Evolutionary conservation across 805 yeast species (phyloP).

Genomic region (Jamesozyma spencerorum): DNA sequence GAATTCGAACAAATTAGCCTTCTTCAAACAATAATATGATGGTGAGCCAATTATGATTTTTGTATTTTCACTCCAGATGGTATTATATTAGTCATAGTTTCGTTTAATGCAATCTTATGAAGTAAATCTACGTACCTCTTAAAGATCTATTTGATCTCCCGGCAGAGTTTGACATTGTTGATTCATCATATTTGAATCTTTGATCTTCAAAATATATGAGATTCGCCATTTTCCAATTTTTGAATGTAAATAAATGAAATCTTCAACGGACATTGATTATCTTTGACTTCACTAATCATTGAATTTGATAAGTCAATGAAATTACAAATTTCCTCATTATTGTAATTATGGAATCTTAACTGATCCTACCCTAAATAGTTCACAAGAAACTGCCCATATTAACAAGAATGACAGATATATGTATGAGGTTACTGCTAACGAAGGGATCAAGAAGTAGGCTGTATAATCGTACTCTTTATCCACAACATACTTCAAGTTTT

Average conservation of each 20-base stretch:
- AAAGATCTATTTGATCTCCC: slow-evolving; percentile 8
- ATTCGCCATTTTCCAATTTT: slow-evolving; percentile 19
- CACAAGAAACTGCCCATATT: no score
- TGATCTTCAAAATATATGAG: slow-evolving; percentile 19
- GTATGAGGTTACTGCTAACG: no score
- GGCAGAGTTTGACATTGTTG: slow-evolving; percentile 10
- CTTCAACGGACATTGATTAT: slow-evolving; percentile 7
- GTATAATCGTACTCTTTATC: no score
- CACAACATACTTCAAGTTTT: no score
- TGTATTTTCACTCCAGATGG: slow-evolving; percentile 17
- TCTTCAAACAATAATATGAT: no score
- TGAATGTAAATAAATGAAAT: slow-evolving; percentile 15
- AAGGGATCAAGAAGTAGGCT: no score
- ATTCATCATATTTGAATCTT: slow-evolving; percentile 17
- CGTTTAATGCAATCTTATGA: slow-evolving; percentile 12
- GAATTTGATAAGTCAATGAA: slow-evolving; percentile 16
- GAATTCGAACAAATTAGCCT: no score
- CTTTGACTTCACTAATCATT: slow-evolving; percentile 11
- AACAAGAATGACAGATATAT: no score
- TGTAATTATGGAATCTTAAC: slow-evolving; percentile 10
- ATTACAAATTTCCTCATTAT: slow-evolving; percentile 13
- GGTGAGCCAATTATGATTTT: slow-evolving; percentile 21
- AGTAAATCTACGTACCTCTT: slow-evolving; percentile 10
- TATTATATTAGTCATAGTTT: slow-evolving; percentile 14
- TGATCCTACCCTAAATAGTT: no score